A percentile compares a stretch with the other conserved stretches of the same genome.
phyloP scores from a whole-genome alignment of 1,284 basidiomycete species.

The Trametes hirsuta region DNA sequence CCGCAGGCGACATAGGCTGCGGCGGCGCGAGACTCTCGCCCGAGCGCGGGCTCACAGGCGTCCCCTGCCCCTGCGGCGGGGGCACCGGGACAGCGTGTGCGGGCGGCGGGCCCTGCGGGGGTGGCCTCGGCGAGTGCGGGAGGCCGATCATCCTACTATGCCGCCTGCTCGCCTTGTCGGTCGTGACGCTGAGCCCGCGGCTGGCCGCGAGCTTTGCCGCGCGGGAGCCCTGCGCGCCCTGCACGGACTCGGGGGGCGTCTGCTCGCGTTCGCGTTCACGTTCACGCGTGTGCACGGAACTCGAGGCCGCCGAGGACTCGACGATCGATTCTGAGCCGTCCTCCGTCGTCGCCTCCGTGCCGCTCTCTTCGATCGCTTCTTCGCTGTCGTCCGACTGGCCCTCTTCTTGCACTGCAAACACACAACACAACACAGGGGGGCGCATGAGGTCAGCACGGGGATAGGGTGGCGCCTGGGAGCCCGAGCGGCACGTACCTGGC shows the following conservation, averaged over 20 bases:
- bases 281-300: constrained; percentile 31
- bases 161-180: constrained; percentile 56
- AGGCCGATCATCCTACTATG: constrained; percentile 66
- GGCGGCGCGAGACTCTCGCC: neutral
- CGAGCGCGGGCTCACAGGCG: constrained; percentile 13
- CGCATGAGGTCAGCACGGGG: constrained; percentile 24
- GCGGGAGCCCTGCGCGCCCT: constrained; percentile 43
- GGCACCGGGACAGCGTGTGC: constrained; percentile 17
- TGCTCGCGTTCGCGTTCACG: constrained; percentile 21
- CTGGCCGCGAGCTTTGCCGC: constrained; percentile 66
- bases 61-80: neutral
- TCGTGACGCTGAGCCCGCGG: constrained; percentile 68
- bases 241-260: constrained; percentile 18
- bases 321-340: constrained; percentile 52
- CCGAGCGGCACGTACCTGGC: constrained; percentile 48
- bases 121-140: constrained; percentile 46
- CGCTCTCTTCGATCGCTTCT: constrained; percentile 70
- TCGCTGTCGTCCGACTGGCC: constrained; percentile 70
- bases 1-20: constrained; percentile 17
- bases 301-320: constrained; percentile 52
- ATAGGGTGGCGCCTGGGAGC: constrained; percentile 14
- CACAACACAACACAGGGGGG: constrained; percentile 15
- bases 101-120: constrained; percentile 20
- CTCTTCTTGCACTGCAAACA: constrained; percentile 47
- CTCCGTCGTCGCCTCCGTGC: constrained; percentile 64